These are phyloP conservation scores for Globisporangium abappressorium DNA, from an alignment of 352 stramenopile genomes.

Conservation along the genomic window DNA sequence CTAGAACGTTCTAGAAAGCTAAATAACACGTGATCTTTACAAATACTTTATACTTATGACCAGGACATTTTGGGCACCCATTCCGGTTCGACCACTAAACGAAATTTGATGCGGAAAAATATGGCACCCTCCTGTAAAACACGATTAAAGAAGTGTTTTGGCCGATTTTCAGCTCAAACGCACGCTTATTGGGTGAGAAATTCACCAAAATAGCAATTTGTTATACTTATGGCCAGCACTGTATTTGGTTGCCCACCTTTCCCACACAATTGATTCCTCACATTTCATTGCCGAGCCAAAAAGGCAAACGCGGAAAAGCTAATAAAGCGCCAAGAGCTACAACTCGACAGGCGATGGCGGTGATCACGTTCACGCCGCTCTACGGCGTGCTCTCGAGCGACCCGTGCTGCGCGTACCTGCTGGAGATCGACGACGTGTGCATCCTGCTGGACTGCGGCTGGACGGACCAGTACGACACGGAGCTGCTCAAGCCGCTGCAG, in stretches of 20 bases:
- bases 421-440: conserved; percentile 90
- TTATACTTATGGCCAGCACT: too few species aligned
- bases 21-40: too few species aligned
- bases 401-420: conserved; percentile 82
- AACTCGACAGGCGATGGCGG: conserved; percentile 54
- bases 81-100: too few species aligned
- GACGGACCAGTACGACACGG: conserved; percentile 86
- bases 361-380: conserved; percentile 90
- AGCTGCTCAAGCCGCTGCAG: conserved; percentile 79
- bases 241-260: background rate
- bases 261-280: conserved; percentile 2
- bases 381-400: conserved; percentile 83
- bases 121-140: too few species aligned
- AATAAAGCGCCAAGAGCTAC: background rate
- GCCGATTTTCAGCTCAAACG: too few species aligned
- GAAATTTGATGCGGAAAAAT: too few species aligned
- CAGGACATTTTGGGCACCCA: too few species aligned
- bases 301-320: background rate
- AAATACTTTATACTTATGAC: too few species aligned
- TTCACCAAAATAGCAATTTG: too few species aligned
- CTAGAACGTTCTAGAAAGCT: too few species aligned
- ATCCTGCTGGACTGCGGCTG: conserved; percentile 91
- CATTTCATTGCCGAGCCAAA: conserved; percentile 2
- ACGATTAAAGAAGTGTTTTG: too few species aligned
- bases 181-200: too few species aligned